Evolutionary conservation across 163 green algal species (phyloP), one percentile per base, ranked within the genome.

Genomic region (Volvox carteri): DNA sequence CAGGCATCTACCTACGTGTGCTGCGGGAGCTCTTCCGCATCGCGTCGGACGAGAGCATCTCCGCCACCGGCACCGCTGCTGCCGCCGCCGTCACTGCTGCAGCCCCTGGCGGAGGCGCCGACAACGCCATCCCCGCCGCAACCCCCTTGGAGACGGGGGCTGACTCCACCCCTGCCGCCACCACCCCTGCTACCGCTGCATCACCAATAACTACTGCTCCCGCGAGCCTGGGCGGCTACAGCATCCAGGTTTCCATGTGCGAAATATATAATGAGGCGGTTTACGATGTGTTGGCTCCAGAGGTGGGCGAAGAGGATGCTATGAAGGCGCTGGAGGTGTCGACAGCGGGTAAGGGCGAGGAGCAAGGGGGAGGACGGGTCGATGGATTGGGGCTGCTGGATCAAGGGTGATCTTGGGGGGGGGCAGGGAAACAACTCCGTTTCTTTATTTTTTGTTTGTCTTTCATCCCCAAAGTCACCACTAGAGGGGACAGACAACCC

Each of bases 231-330:
- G 80, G 80, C 1, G 62, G 85, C 6, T 90, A 46, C 85, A 72
- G 48, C 72, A 89, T 94, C 62, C 37, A 37, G 8, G 90, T 95
- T 42, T 90, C 88, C 6, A 94, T 96, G 92, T 67, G 94, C 48
- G 93, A 96, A 86, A 93, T 96, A n/a, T 95, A 95, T 93, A 95
- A 95, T 86, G 94, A 96, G 58, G 89, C 90, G 19, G 85, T 95
- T 2, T 84, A 91, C 23, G 94, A 96, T 85, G 87, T 95, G 62
- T 90, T 96, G 84, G 78, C 73, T 72, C 65, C 65, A 46, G 42
- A 41, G 23, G 35, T 80, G 7, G 60, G 52, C 0, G 83, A 70
- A 28, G 74, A 39, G 41, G 35, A 2, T 44, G 79, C 54, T 39
- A 21, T 81, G 4, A 76, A 79, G 37, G 3, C 77, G 30, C 78